Evolutionary conservation across 345 rosid genomes (phyloP).

Genomic region (Rhizophora apiculata): DNA sequence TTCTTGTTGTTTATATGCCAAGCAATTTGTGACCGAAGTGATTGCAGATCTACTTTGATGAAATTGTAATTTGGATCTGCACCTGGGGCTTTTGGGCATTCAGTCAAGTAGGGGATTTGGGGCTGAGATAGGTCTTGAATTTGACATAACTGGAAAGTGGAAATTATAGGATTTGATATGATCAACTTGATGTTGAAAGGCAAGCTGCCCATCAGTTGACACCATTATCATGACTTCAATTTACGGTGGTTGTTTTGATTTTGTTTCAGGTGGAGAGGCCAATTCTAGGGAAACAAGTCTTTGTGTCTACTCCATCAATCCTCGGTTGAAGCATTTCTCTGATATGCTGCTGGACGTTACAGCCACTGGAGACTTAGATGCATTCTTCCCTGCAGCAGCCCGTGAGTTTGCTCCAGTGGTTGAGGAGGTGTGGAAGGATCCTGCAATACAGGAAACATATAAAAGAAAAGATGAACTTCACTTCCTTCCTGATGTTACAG

Average conservation of each 20-base stretch:
- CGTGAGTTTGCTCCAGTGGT: slow-evolving; percentile 98
- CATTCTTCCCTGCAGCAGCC: slow-evolving; percentile 98
- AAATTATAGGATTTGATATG: too few species aligned
- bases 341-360: slow-evolving; percentile 98
- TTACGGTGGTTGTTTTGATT: not conserved
- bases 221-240: not conserved
- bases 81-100: too few species aligned
- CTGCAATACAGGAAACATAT: slow-evolving; percentile 87
- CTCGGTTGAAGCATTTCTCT: slow-evolving; percentile 92
- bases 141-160: too few species aligned
- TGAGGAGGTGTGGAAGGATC: slow-evolving; percentile 98
- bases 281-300: slow-evolving; percentile 39
- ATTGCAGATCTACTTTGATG: too few species aligned
- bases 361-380: slow-evolving; percentile 96
- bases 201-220: too few species aligned
- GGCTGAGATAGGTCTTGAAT: too few species aligned
- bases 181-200: too few species aligned
- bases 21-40: too few species aligned
- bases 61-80: too few species aligned
- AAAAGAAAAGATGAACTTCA: slow-evolving; percentile 90
- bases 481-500: slow-evolving; percentile 93
- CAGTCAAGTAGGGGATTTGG: too few species aligned
- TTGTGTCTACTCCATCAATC: slow-evolving; percentile 73
- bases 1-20: too few species aligned
- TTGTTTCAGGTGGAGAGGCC: slow-evolving; percentile 49